Conservation (phyloP, 768 basidiomycete genomes). For the Lactarius psammicola region DNA sequence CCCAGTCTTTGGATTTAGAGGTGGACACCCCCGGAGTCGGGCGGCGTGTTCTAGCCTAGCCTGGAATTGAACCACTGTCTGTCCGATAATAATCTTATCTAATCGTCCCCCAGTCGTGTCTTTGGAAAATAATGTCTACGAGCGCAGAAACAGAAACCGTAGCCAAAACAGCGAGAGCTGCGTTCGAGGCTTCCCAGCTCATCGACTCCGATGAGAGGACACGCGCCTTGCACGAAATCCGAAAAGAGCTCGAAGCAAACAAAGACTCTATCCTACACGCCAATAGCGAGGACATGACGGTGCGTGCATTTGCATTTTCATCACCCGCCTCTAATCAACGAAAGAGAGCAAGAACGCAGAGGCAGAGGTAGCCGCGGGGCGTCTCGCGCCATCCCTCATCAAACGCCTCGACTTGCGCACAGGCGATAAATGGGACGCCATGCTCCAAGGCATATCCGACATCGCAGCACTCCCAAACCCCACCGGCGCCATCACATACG, state of each 20-base stretch:
- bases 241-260: slow-evolving; percentile 57
- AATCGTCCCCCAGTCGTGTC: background rate
- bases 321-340: background rate
- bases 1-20: too few relatives aligned
- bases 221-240: slow-evolving; percentile 68
- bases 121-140: slow-evolving; percentile 7
- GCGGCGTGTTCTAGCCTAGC: background rate
- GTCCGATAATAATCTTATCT: slow-evolving; percentile 9
- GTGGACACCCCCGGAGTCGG: too few relatives aligned
- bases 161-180: slow-evolving; percentile 74
- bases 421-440: slow-evolving; percentile 89
- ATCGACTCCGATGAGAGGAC: slow-evolving; percentile 65
- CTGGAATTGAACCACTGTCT: background rate
- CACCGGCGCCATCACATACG: slow-evolving; percentile 82
- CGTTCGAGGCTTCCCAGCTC: slow-evolving; percentile 87
- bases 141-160: slow-evolving; percentile 49
- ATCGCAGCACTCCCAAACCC: slow-evolving; percentile 87
- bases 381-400: slow-evolving; percentile 80
- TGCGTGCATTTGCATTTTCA: slow-evolving; percentile 45
- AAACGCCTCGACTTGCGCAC: slow-evolving; percentile 78
- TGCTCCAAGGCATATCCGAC: slow-evolving; percentile 87
- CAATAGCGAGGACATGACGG: slow-evolving; percentile 70
- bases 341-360: slow-evolving; percentile 72
- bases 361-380: slow-evolving; percentile 63
- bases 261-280: slow-evolving; percentile 74